Evolutionary conservation across 805 yeast genomes (phyloP), one percentile per base, ranked within the genome.

Genomic region (Lachancea kluyveri): DNA sequence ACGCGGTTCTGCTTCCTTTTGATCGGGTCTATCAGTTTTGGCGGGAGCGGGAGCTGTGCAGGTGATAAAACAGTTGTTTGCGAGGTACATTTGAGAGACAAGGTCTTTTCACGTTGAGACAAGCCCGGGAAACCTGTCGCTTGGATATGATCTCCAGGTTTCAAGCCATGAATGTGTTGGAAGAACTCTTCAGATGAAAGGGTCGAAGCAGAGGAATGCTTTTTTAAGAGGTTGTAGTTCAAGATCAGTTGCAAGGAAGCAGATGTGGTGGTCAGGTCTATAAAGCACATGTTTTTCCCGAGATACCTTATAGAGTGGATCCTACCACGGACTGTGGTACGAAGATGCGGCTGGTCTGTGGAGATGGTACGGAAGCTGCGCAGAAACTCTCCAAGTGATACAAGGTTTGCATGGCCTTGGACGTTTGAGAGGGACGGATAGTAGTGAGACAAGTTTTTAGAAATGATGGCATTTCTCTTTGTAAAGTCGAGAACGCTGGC

Each of bases 141-240:
- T 6, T 72, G 59, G 3, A 90, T 60, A 26, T 68, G 70, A 49
- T 90, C 98, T 0, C 96, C 96, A 14, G 70, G 70, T 28, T 79
- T 65, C 23, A 86, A 57, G 18, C 59, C 50, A 4, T 17, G 26
- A 24, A 24, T 35, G 32, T 18, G 43, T 30, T 26, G 22, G 7
- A 20, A 21, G 24, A 44, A 46, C 17, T 27, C 30, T 8, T 31
- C 40, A 6, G 14, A 13, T 7, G 37, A 20, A 19, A 28, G 30
- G 6, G 26, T 12, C 5, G 29, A 8, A 14, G 23, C 8, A 7
- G 17, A 17, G n/a, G 18, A n/a, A 6, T 26, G 26, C 16, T n/a
- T 12, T 7, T 8, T n/a, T 30, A 37, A 31, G 26, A 32, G 26
- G 33, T 37, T 47, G 27, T 29, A 46, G 30, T 52, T 52, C 11